phyloP scores from a whole-genome alignment of 2,329 filamentous ascomycete genomes.

The Onygenales sp. region DNA sequence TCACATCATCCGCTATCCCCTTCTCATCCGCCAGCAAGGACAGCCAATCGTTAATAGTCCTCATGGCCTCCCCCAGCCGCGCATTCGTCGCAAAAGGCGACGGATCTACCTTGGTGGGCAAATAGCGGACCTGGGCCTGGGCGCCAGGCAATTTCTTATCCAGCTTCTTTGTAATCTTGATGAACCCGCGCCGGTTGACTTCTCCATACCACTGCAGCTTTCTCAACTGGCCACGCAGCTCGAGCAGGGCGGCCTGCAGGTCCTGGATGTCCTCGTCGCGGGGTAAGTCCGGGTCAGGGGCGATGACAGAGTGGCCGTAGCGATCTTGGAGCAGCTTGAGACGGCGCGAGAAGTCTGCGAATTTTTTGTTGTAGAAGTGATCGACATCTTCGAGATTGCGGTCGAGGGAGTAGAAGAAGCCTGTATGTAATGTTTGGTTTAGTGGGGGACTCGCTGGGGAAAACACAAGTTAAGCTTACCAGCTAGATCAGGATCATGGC shows the following conservation, averaged over 20 bases:
- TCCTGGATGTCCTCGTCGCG: constrained; percentile 88
- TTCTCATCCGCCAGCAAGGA: constrained; percentile 71
- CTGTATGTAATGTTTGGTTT: constrained; percentile 49
- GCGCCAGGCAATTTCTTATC: constrained; percentile 83
- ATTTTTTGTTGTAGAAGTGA: constrained; percentile 94
- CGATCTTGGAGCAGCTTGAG: constrained; percentile 79
- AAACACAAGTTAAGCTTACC: constrained; percentile 51
- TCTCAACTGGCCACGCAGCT: constrained; percentile 74
- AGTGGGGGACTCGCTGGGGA: constrained; percentile 22
- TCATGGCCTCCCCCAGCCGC: constrained; percentile 49
- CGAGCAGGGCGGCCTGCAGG: constrained; percentile 78
- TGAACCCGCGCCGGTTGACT: constrained; percentile 87
- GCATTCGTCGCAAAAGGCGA: constrained; percentile 75
- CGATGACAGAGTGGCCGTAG: constrained; percentile 66
- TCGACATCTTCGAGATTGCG: constrained; percentile 96
- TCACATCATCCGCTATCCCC: constrained; percentile 58
- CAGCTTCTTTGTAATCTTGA: constrained; percentile 98
- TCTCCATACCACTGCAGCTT: constrained; percentile 98
- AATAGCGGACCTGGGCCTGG: constrained; percentile 72
- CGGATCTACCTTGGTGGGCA: constrained; percentile 83
- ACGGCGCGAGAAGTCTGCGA: constrained; percentile 71
- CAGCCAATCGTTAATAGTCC: constrained; percentile 81
- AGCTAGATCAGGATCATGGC: constrained; percentile 75
- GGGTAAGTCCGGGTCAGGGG: constrained; percentile 51
- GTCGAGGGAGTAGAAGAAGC: constrained; percentile 94